A percentile compares a stretch with the other conserved stretches of the same genome.
Conservation (phyloP, 495 filamentous ascomycete species). For the Neurospora sp. region DNA sequence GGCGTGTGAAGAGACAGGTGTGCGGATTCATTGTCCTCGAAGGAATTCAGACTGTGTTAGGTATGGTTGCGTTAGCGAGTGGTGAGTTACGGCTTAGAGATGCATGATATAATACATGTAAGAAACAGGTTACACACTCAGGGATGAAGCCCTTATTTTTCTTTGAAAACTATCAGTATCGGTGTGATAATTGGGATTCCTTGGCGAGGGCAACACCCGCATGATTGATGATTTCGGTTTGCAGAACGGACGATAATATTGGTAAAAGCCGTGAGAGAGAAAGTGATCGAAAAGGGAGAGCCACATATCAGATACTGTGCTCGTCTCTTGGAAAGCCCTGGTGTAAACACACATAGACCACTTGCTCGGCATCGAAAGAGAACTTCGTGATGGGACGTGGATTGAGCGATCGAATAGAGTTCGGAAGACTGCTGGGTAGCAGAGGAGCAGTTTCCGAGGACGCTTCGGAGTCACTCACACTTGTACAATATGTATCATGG, state of each 20-base stretch:
- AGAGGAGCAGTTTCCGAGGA: background rate
- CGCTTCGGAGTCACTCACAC: background rate
- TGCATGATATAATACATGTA: background rate
- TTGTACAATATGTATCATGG: background rate
- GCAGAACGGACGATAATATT: background rate
- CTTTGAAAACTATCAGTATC: background rate
- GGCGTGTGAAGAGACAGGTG: background rate
- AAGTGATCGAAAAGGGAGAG: background rate
- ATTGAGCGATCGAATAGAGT: background rate
- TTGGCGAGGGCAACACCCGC: background rate
- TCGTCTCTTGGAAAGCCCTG: no score
- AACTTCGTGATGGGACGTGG: background rate
- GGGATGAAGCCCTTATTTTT: background rate
- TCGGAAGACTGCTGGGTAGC: background rate
- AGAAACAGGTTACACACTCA: background rate
- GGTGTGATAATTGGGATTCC: background rate
- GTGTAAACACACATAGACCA: background rate
- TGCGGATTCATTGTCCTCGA: background rate
- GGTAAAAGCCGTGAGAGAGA: background rate
- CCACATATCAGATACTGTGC: background rate
- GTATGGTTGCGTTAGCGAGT: background rate
- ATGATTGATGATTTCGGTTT: background rate
- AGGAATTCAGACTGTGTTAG: background rate
- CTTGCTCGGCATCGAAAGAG: background rate
- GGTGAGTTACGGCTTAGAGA: background rate